phyloP scores from a whole-genome alignment of 163 green algal genomes.

The Coccomyxa subellipsoidea region DNA sequence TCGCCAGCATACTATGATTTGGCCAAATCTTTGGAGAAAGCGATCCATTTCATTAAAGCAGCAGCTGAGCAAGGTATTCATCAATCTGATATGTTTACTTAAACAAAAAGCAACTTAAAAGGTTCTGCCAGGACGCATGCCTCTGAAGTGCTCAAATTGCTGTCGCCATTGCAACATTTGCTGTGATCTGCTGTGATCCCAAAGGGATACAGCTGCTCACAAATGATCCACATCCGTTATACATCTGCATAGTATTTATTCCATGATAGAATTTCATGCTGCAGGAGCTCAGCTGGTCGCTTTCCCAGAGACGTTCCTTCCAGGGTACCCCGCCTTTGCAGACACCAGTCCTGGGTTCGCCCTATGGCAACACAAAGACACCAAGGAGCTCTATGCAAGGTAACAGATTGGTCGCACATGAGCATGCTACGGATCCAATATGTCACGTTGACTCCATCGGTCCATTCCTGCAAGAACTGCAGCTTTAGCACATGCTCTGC shows the following conservation, averaged over 20 bases:
- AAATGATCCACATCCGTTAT: too few species aligned
- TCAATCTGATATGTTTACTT: background rate
- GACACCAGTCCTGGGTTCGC: background rate
- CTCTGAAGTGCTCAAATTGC: too few species aligned
- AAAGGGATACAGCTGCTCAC: too few species aligned
- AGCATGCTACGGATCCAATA: too few species aligned
- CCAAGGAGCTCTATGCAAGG: background rate
- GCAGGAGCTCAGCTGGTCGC: background rate
- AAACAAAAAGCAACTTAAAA: background rate
- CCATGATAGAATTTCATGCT: too few species aligned
- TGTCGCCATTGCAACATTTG: background rate
- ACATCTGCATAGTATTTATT: too few species aligned
- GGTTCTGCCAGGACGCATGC: background rate
- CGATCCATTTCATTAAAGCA: background rate
- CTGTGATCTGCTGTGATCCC: background rate
- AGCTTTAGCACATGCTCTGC: background rate
- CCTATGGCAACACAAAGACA: background rate
- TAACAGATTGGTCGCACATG: too few species aligned
- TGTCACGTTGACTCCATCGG: too few species aligned
- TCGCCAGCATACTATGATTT: background rate
- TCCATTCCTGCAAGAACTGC: too few species aligned
- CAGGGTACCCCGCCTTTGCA: background rate
- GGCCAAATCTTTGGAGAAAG: background rate
- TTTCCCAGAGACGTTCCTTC: background rate
- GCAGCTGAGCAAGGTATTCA: background rate